phyloP scores from a whole-genome alignment of 352 stramenopile species.

The Globisporangium carolinianum region DNA sequence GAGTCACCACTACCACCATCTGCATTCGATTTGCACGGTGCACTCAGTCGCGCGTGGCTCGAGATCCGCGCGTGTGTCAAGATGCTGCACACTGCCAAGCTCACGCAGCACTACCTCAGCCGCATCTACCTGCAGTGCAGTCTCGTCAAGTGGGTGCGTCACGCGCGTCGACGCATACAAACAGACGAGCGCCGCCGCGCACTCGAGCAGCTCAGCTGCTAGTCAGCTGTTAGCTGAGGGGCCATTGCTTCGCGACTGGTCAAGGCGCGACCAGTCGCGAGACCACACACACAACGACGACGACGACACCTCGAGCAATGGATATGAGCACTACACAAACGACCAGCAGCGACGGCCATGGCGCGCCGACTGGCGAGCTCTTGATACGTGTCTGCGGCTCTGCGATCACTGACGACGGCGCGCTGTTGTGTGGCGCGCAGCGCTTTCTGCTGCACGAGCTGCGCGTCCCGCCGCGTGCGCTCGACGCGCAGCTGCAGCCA shows the following conservation, averaged over 20 bases:
- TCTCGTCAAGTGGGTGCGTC: slow-evolving; percentile 49
- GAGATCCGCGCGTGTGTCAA: slow-evolving; percentile 57
- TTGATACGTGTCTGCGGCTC: slow-evolving; percentile 28
- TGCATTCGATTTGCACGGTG: slow-evolving; percentile 1
- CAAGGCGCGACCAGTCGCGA: background rate
- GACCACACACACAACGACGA: background rate
- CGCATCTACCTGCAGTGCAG: slow-evolving; percentile 53
- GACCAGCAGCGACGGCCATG: no score
- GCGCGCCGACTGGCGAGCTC: slow-evolving; percentile 31
- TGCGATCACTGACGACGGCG: slow-evolving; percentile 14
- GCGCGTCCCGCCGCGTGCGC: background rate
- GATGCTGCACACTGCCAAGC: slow-evolving; percentile 54
- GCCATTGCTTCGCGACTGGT: background rate
- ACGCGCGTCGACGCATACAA: slow-evolving; percentile 30
- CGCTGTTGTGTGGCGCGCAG: slow-evolving; percentile 17
- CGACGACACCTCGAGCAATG: background rate
- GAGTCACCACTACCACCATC: no score
- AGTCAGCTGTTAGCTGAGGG: background rate
- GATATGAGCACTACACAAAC: no score
- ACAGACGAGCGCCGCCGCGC: slow-evolving; percentile 20
- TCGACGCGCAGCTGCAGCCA: slow-evolving; percentile 14
- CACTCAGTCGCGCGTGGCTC: slow-evolving; percentile 34
- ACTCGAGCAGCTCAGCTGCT: slow-evolving; percentile 14
- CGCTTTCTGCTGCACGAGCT: slow-evolving; percentile 29
- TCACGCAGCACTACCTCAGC: slow-evolving; percentile 68